These are phyloP conservation scores for Kwoniella mangroviensis DNA, from an alignment of 768 basidiomycete species.

Conservation along the genomic window DNA sequence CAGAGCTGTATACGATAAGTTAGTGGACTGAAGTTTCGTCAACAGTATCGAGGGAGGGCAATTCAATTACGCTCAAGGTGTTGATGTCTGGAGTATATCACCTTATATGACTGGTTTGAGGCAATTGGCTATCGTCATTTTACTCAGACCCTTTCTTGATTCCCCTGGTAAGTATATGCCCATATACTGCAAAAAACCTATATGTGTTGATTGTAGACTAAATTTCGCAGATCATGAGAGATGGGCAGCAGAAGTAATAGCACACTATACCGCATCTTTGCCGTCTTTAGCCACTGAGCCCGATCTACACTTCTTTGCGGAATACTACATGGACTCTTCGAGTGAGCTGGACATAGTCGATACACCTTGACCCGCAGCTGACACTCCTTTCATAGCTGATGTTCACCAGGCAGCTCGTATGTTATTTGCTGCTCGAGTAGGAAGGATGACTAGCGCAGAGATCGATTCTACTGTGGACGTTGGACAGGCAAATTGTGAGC, in stretches of 20 bases:
- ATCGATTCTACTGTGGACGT: slow-evolving; percentile 65
- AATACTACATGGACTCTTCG: slow-evolving; percentile 74
- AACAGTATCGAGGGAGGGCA: not conserved
- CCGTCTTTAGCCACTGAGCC: slow-evolving; percentile 68
- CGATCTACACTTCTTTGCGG: slow-evolving; percentile 72
- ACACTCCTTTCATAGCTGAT: slow-evolving; percentile 63
- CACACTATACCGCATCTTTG: slow-evolving; percentile 79
- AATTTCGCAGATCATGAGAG: slow-evolving; percentile 68
- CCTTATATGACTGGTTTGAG: slow-evolving; percentile 71
- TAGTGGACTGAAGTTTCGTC: too few species aligned
- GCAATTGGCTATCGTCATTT: slow-evolving; percentile 68
- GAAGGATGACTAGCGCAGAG: slow-evolving; percentile 71
- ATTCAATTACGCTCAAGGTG: slow-evolving; percentile 58
- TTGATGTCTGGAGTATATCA: slow-evolving; percentile 74
- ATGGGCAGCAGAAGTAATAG: slow-evolving; percentile 72
- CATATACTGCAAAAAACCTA: not conserved
- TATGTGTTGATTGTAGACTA: not conserved
- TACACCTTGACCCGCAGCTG: not conserved
- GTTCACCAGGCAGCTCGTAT: slow-evolving; percentile 75
- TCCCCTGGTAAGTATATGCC: slow-evolving; percentile 66
- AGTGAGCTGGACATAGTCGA: slow-evolving; percentile 61
- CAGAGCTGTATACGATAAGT: not conserved
- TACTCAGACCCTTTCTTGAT: slow-evolving; percentile 73
- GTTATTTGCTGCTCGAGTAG: slow-evolving; percentile 77
- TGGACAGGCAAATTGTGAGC: slow-evolving; percentile 38